These are phyloP conservation scores for Xylaria multiplex DNA, from an alignment of 2,329 filamentous ascomycete species.

Conservation along the genomic window DNA sequence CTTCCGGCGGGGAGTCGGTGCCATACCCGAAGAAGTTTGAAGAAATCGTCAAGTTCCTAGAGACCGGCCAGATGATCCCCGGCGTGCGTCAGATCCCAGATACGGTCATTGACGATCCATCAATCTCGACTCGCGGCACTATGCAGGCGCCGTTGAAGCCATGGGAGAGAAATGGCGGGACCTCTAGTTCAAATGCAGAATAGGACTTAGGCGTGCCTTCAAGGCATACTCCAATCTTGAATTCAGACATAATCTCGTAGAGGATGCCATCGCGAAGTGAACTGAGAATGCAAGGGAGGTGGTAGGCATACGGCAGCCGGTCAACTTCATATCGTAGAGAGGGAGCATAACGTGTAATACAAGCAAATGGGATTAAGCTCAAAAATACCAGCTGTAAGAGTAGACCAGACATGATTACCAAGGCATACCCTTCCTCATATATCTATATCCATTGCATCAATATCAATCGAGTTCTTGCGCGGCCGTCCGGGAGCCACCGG, in stretches of 20 bases:
- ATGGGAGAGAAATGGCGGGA: slow-evolving; percentile 66
- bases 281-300: neutral
- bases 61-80: slow-evolving; percentile 75
- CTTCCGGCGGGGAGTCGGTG: slow-evolving; percentile 46
- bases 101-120: slow-evolving; percentile 72
- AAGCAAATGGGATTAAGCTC: no score
- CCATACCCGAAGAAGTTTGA: slow-evolving; percentile 79
- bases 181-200: neutral
- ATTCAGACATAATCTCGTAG: neutral
- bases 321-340: neutral
- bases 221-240: neutral
- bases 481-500: neutral
- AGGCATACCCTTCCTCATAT: neutral
- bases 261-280: neutral
- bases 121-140: slow-evolving; percentile 43
- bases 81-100: slow-evolving; percentile 80
- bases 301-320: neutral
- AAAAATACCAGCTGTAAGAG: no score
- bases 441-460: slow-evolving; percentile 36
- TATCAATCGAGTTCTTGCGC: neutral
- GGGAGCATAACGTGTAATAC: neutral
- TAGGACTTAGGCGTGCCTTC: slow-evolving; percentile 16
- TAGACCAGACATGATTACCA: no score
- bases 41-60: slow-evolving; percentile 79
- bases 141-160: slow-evolving; percentile 58